A percentile compares a stretch with the other conserved stretches of the same genome.
Evolutionary conservation across 2,329 filamentous ascomycete genomes (phyloP).

Genomic region (Fusarium sp.): DNA sequence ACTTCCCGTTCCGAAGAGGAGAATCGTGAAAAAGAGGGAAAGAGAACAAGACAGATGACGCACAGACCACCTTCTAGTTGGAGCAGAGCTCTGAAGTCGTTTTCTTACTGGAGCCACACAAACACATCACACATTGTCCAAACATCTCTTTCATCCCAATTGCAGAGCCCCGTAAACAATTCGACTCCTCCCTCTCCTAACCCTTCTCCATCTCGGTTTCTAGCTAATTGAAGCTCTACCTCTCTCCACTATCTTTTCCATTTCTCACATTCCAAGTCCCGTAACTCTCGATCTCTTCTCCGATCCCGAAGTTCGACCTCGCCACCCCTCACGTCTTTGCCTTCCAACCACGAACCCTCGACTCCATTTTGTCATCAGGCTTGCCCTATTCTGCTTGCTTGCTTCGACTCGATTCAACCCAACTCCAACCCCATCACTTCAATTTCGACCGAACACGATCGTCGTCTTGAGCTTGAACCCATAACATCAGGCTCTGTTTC

Average conservation of each 20-base stretch:
- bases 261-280: slow-evolving; percentile 28
- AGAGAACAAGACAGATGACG: slow-evolving; percentile 5
- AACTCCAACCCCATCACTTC: background rate
- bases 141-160: slow-evolving; percentile 30
- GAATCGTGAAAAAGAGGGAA: slow-evolving; percentile 5
- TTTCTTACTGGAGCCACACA: slow-evolving; percentile 27
- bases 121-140: slow-evolving; percentile 35
- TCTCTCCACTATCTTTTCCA: slow-evolving; percentile 13
- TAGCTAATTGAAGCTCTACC: slow-evolving; percentile 20
- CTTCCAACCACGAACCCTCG: slow-evolving; percentile 37
- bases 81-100: slow-evolving; percentile 16
- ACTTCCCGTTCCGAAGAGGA: slow-evolving; percentile 21
- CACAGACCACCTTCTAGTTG: slow-evolving; percentile 23
- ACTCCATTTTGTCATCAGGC: slow-evolving; percentile 38
- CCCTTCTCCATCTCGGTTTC: slow-evolving; percentile 12
- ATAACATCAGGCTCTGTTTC: slow-evolving; percentile 1
- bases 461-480: slow-evolving; percentile 19
- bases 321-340: slow-evolving; percentile 39
- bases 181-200: slow-evolving; percentile 13
- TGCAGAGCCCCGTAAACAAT: slow-evolving; percentile 21
- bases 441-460: slow-evolving; percentile 26
- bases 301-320: slow-evolving; percentile 26
- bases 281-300: slow-evolving; percentile 8
- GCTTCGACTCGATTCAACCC: slow-evolving; percentile 12
- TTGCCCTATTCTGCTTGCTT: slow-evolving; percentile 32